Evolutionary conservation across 129 eudicot genomes (phyloP).

Genomic region (Flaveria ramosissima): DNA sequence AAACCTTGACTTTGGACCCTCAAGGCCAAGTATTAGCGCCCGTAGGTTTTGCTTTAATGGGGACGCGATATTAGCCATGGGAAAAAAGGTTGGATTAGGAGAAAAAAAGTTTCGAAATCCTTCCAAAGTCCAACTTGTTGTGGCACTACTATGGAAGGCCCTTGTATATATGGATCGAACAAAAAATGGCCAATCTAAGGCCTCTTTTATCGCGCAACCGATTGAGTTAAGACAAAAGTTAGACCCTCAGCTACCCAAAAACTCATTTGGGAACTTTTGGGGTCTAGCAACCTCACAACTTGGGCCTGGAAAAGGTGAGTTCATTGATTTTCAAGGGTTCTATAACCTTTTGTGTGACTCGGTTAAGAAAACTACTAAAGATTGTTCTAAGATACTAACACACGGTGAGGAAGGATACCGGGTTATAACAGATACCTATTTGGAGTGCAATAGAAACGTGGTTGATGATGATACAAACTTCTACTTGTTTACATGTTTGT

Average conservation of each 20-base stretch:
- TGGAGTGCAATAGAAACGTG: no score
- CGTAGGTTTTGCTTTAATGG: conserved; percentile 13
- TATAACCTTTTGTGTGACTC: no score
- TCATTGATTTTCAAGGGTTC: no score
- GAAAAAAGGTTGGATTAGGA: conserved; percentile 1
- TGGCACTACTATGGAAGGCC: conserved; percentile 29
- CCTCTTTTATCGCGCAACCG: conserved; percentile 12
- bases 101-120: neutral
- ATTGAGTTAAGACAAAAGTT: conserved; percentile 25
- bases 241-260: neutral
- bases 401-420: no score
- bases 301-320: no score
- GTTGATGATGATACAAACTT: no score
- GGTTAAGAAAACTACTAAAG: no score
- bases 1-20: neutral
- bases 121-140: conserved; percentile 29
- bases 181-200: conserved; percentile 21
- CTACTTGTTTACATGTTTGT: no score
- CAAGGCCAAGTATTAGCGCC: conserved; percentile 15
- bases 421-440: no score
- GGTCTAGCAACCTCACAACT: no score
- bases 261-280: no score
- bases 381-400: no score
- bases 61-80: conserved; percentile 23
- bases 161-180: conserved; percentile 21